phyloP scores from a whole-genome alignment of 345 rosid species.

The Gossypium stocksii region DNA sequence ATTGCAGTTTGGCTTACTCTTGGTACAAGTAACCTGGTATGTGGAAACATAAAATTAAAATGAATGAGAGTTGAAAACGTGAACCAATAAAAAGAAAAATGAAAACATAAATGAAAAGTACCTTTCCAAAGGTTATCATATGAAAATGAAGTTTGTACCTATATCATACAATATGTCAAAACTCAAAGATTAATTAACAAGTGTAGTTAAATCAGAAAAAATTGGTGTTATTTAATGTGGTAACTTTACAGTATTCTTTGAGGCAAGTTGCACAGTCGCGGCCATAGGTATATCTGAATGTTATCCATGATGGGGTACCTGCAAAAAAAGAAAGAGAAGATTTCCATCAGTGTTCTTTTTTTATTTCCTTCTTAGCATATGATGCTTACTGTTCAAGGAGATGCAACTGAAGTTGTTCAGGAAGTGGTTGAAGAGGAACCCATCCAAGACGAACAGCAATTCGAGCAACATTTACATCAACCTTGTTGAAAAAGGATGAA shows the following conservation, averaged over 20 bases:
- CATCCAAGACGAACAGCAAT: conserved; percentile 72
- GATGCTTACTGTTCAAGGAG: conserved; percentile 44
- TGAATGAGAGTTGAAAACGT: not conserved
- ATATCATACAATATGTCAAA: conserved; percentile 4
- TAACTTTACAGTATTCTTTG: conserved; percentile 47
- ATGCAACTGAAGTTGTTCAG: conserved; percentile 52
- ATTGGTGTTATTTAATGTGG: not conserved
- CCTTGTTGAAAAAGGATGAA: conserved; percentile 30
- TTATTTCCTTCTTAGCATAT: not conserved
- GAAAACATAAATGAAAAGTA: conserved; percentile 6
- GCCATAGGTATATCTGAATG: conserved; percentile 69
- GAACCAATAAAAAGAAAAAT: not conserved
- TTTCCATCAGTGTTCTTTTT: not conserved
- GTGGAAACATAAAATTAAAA: not conserved
- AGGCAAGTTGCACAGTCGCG: conserved; percentile 47
- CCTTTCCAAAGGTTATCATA: conserved; percentile 84
- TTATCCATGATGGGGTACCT: conserved; percentile 63
- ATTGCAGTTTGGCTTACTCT: conserved; percentile 65
- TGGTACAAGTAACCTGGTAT: conserved; percentile 67
- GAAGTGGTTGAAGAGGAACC: conserved; percentile 67
- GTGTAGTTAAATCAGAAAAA: not conserved
- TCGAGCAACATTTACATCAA: conserved; percentile 70
- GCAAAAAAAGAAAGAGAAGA: not conserved
- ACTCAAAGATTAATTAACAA: not conserved
- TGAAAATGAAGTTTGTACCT: conserved; percentile 76